Evolutionary conservation across 177 flowering plant species (phyloP).

Genomic region (Tripterygium wilfordii): DNA sequence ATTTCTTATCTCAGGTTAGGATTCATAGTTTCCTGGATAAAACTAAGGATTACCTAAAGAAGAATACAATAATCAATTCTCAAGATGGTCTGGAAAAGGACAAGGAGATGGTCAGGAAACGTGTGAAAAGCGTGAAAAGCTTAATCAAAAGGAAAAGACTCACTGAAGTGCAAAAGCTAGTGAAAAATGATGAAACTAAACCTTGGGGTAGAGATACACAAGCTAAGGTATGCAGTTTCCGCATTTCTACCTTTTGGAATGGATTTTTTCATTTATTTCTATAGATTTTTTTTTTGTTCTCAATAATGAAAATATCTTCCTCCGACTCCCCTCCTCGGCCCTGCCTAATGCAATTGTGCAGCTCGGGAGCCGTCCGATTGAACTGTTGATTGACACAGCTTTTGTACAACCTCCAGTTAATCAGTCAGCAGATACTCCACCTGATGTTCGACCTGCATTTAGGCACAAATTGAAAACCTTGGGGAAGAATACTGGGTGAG

Average conservation of each 20-base stretch:
- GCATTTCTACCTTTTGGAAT: background rate
- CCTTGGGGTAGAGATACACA: constrained; percentile 76
- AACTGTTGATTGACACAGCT: constrained; percentile 73
- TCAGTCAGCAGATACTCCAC: constrained; percentile 64
- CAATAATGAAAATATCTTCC: background rate
- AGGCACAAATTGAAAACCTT: constrained; percentile 53
- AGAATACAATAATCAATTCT: constrained; percentile 16
- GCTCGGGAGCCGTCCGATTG: constrained; percentile 85
- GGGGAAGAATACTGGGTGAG: constrained; percentile 51
- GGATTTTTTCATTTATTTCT: background rate
- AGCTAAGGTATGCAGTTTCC: constrained; percentile 63
- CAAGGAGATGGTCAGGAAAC: constrained; percentile 45
- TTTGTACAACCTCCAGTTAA: constrained; percentile 64
- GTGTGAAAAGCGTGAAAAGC: constrained; percentile 48
- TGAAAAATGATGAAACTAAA: constrained; percentile 46
- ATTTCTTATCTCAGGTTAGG: constrained; percentile 50
- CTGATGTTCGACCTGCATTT: constrained; percentile 93
- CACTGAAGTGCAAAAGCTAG: constrained; percentile 50
- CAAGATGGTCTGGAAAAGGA: constrained; percentile 38
- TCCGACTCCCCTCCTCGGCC: background rate
- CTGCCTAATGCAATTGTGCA: constrained; percentile 31
- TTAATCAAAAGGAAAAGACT: constrained; percentile 57
- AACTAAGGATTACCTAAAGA: constrained; percentile 37
- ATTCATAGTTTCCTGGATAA: constrained; percentile 67
- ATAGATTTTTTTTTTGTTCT: background rate